These are phyloP conservation scores for Claviceps cyperi DNA, from an alignment of 2,329 filamentous ascomycete genomes.

Conservation along the genomic window DNA sequence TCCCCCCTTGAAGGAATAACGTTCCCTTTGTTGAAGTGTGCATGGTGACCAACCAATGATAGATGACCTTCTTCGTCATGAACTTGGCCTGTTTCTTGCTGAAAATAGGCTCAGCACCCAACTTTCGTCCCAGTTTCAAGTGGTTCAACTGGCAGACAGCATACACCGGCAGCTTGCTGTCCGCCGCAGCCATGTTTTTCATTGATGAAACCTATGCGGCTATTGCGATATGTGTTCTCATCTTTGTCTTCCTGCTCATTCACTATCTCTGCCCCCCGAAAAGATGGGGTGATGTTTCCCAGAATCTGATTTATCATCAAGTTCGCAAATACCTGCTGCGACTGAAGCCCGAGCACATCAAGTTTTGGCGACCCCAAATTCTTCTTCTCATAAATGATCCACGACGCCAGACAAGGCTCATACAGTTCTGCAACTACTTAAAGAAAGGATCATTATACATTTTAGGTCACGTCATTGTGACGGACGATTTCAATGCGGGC, in stretches of 20 bases:
- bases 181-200: conserved; percentile 76
- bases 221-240: conserved; percentile 56
- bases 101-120: conserved; percentile 76
- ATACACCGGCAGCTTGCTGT: conserved; percentile 57
- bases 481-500: conserved; percentile 62
- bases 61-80: conserved; percentile 82
- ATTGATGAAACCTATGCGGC: conserved; percentile 71
- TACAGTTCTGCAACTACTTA: conserved; percentile 81
- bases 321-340: conserved; percentile 76
- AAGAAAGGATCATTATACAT: conserved; percentile 82
- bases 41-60: neutral
- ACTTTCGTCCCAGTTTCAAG: conserved; percentile 77
- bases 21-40: neutral
- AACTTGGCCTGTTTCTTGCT: conserved; percentile 78
- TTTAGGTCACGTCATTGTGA: conserved; percentile 76
- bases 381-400: conserved; percentile 73
- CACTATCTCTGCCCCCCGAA: conserved; percentile 79
- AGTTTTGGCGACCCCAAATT: conserved; percentile 85
- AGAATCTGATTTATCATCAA: conserved; percentile 74
- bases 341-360: conserved; percentile 78
- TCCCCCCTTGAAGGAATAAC: neutral
- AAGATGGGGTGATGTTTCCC: conserved; percentile 79
- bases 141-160: conserved; percentile 84
- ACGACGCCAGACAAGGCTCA: conserved; percentile 65
- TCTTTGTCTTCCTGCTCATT: conserved; percentile 69